phyloP scores from a whole-genome alignment of 805 yeast genomes.

The Candida endomychidarum region DNA sequence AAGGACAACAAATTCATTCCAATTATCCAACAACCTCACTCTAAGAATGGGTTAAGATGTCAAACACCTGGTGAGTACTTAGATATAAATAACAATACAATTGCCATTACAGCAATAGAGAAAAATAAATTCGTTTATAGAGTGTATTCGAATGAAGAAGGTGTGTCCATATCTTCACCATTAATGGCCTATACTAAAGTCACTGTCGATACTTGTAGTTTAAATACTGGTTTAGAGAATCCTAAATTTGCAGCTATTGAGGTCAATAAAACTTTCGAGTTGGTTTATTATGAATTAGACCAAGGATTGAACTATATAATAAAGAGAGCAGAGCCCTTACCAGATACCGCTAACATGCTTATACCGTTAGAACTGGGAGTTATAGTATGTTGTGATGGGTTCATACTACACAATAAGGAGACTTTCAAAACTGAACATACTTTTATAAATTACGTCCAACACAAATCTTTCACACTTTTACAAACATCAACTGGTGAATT shows the following conservation, averaged over 20 bases:
- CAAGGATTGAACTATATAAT: slow-evolving; percentile 80
- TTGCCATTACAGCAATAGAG: slow-evolving; percentile 72
- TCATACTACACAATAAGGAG: slow-evolving; percentile 49
- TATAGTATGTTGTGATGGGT: slow-evolving; percentile 58
- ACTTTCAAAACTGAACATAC: slow-evolving; percentile 4
- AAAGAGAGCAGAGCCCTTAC: slow-evolving; percentile 31
- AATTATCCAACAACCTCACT: slow-evolving; percentile 60
- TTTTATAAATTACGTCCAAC: slow-evolving; percentile 59
- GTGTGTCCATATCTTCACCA: slow-evolving; percentile 65
- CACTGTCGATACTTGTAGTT: slow-evolving; percentile 53
- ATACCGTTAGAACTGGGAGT: slow-evolving; percentile 69
- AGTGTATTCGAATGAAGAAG: slow-evolving; percentile 47
- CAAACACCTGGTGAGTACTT: slow-evolving; percentile 73
- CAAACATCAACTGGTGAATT: slow-evolving; percentile 76
- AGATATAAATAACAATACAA: slow-evolving; percentile 70
- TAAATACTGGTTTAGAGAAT: slow-evolving; percentile 79
- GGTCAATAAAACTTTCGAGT: slow-evolving; percentile 36
- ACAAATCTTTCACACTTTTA: slow-evolving; percentile 65
- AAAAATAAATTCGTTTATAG: slow-evolving; percentile 70
- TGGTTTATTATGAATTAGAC: slow-evolving; percentile 80
- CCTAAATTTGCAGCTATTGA: slow-evolving; percentile 86
- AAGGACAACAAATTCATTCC: slow-evolving; percentile 44
- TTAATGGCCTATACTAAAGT: slow-evolving; percentile 63
- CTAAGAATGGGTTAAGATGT: slow-evolving; percentile 74
- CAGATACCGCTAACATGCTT: slow-evolving; percentile 47